Evolutionary conservation across 1,284 basidiomycete species (phyloP), one percentile per base, ranked within the genome.

Genomic region (Coniferiporia sulphurascens): DNA sequence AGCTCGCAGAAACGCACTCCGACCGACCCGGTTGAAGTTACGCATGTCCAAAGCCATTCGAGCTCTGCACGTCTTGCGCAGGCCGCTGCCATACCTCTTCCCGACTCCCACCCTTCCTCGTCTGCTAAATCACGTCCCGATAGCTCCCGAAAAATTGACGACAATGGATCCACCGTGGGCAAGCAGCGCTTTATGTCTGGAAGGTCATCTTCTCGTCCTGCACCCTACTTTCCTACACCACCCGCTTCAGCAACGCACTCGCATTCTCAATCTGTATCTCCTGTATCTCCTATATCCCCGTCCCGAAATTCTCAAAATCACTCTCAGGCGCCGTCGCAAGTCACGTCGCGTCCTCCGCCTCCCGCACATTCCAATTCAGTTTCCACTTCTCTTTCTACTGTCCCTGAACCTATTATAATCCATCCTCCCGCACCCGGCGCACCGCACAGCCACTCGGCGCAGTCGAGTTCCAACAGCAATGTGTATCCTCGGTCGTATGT

Each of bases 391-490:
- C 36, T 17, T 6, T 48, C 55, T 13, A 41, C 32, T 32, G 48
- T 35, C 7, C 58, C 58, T 2, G 59, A 61, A 43, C 48, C 44
- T 8, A 61, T 61, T n/a, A 51, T 48, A 17, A 53, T 61, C 10
- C 59, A 61, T 43, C 59, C 59, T 5, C 59, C 59, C 15, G 54
- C 19, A 13, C 38, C 59, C 4, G 36, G 12, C 45, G 27, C 49
- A 10, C 22, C 44, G 38, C 41, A 46, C 8, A 41, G 32, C 22
- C 51, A 48, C 9, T 22, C 49, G 8, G 7, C 51, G 32, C 32
- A 46, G 22, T 56, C 35, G 34, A 6, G 15, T n/a, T 35, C 21
- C 46, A 32, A 21, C 52, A 55, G 43, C 8, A n/a, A 15, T 19
- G 48, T 12, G 32, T 43, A 34, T 48, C 21, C 48, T 17, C n/a